A percentile compares a stretch with the other conserved stretches of the same genome.
Conservation (phyloP, 805 yeast genomes). For the Schizosaccharomyces octosporus region DNA sequence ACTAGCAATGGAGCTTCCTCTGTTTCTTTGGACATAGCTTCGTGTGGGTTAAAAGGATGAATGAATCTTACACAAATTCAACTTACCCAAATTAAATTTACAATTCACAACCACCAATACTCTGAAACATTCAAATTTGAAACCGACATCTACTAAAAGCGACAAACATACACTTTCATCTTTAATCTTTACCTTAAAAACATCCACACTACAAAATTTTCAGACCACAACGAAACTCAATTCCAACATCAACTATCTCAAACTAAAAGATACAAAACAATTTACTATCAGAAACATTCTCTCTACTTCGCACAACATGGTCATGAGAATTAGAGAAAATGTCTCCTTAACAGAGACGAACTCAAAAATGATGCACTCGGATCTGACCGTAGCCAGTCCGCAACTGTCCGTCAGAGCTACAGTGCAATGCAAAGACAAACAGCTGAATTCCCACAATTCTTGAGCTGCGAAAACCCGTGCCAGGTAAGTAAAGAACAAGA, state of each 20-base stretch:
- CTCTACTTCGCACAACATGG: background rate
- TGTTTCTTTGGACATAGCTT: background rate
- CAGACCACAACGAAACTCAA: too few relatives aligned
- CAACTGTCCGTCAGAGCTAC: background rate
- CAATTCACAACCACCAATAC: too few relatives aligned
- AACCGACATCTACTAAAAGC: too few relatives aligned
- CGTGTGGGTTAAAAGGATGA: background rate
- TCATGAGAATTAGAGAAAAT: background rate
- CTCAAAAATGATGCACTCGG: constrained; percentile 2
- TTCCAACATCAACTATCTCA: background rate
- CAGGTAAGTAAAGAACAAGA: constrained; percentile 2
- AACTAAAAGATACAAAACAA: too few relatives aligned
- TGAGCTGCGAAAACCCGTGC: constrained; percentile 1
- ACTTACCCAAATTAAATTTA: background rate
- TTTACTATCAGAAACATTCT: background rate
- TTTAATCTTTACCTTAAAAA: too few relatives aligned
- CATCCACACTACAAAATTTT: too few relatives aligned
- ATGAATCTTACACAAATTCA: background rate
- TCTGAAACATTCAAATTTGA: too few relatives aligned
- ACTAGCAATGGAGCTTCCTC: background rate
- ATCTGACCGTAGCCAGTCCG: constrained; percentile 3
- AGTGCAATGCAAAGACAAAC: constrained; percentile 2
- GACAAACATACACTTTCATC: too few relatives aligned
- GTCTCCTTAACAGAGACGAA: background rate
- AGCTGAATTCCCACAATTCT: background rate